Base-by-base conservation (phyloP, 1,139 yeast species). In the Geotrichum fermentans region DNA sequence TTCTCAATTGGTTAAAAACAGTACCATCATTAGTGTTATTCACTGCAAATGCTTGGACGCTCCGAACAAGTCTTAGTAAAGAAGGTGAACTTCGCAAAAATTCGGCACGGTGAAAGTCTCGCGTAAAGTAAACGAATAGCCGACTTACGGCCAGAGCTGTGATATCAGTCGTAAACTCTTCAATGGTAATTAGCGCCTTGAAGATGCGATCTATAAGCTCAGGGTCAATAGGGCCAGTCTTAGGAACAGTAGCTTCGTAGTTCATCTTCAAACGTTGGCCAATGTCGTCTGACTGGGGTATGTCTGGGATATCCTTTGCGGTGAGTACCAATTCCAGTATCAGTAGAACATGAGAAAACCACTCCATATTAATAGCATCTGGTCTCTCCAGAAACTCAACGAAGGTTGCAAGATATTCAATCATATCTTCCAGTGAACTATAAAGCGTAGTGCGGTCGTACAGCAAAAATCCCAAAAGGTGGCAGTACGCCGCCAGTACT, bases 81-180 rank as follows among this genome's bases (percentile, higher is more conserved):
- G 74, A 63, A 0, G 73, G 71, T 0, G 84, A 74, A 8, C 67
- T 62, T 1, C 77, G 61, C 17, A 86, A 70, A 30, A 56, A 58
- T 2, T 56, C 55, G 3, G 79, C 74, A 46, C 61, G 66, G 0
- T 58, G 61, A 20, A 73, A 73, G 13, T 74, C 71, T 35, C 73
- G 70, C 8, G 87, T 73, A 55, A 74, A 78, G 10, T 82, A 61
- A 0, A 80, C 72, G 50, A 84, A 62, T 1, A 83, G 59, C 34
- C 81, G 70, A 11, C 79, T 71, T 1, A 80, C 63, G 0, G 80
- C 74, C 1, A 75, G 56, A 0, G 83, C 82, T 1, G 78, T 65
- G 35, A 73, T 69, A 17, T 74, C 70, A 37, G 70, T 72, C 1
- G 69, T 61, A 7, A 80, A 62, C 0, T 68, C 68, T 2, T 68